These are phyloP conservation scores for Bipolaris cookei DNA, from an alignment of 2,329 filamentous ascomycete genomes.

Conservation along the genomic window DNA sequence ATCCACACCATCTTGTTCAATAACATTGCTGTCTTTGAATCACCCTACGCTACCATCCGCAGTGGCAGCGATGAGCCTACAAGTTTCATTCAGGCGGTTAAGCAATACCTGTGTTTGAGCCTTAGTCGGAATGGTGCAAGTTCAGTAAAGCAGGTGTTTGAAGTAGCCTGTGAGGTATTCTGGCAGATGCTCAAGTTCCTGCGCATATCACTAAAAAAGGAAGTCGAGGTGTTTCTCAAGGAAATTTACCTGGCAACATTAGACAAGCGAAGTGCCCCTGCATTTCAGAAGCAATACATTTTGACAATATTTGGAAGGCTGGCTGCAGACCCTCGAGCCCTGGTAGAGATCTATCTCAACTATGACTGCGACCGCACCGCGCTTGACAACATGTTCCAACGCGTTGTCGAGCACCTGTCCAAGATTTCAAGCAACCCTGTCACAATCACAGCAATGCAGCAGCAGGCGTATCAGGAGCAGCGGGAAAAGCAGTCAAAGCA, in stretches of 20 bases:
- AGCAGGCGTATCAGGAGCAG: constrained; percentile 85
- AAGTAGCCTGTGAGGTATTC: constrained; percentile 96
- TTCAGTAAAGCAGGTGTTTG: constrained; percentile 88
- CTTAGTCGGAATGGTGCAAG: constrained; percentile 95
- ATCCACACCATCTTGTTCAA: constrained; percentile 96
- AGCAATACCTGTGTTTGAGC: constrained; percentile 95
- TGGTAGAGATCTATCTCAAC: constrained; percentile 96
- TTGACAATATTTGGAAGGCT: constrained; percentile 84
- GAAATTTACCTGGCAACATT: constrained; percentile 95
- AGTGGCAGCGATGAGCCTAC: constrained; percentile 90
- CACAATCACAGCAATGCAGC: constrained; percentile 74
- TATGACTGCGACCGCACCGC: constrained; percentile 95
- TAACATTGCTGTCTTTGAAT: constrained; percentile 88
- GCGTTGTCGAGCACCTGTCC: constrained; percentile 90
- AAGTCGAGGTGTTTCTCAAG: constrained; percentile 96
- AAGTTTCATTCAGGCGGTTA: constrained; percentile 90
- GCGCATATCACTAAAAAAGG: constrained; percentile 95
- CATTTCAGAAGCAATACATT: constrained; percentile 91
- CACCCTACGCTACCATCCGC: constrained; percentile 87
- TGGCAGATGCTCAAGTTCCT: constrained; percentile 96
- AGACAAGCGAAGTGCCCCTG: constrained; percentile 82
- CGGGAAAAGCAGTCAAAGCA: constrained; percentile 65
- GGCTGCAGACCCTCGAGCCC: constrained; percentile 80
- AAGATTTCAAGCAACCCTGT: constrained; percentile 83
- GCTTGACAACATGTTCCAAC: constrained; percentile 95